Evolutionary conservation across 441 rosid genomes (phyloP), one percentile per base, ranked within the genome.

Genomic region (Adansonia rubrostipa): DNA sequence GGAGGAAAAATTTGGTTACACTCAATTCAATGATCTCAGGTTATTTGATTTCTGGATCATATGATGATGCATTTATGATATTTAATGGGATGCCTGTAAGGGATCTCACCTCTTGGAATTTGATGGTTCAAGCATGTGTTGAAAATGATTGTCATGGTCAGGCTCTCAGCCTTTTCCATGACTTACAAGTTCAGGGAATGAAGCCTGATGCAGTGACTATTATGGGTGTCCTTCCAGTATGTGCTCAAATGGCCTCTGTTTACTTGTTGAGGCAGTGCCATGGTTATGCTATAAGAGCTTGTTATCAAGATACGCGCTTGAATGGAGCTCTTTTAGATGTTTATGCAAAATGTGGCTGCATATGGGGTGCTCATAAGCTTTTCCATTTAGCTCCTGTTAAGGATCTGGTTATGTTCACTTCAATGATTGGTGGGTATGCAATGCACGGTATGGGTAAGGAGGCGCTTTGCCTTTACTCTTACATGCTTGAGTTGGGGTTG

Each of bases 401-500:
- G 82, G 98, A 94, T 88, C 87, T 90, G 73, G 87, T 89, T 51
- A 84, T 87, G 85, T 91, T 89, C 81, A 92, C 97, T 73, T 85
- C 96, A 47, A 91, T 94, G 93, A 67, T 92, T 79, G 86, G 90
- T 78, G 97, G 92, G 56, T 92, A 86, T 78, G 98, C 93, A 66
- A 88, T 88, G 86, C 96, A 94, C 77, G 98, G 98, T 42, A 87
- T 88, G 92, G 97, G 93, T 57, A 81, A 87, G 77, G 96, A 90
- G 84, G 96, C 98, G 62, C 91, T 94, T 33, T 56, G 77, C 72
- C 81, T 86, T 80, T 94, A 87, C 87, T 79, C 85, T 78, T 81
- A 67, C 63, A 90, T 92, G 96, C 82, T 89, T 60, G 86, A 86
- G 74, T 79, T 75, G 76, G 87, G 88, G 28, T 65, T 89, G 51